Percentiles rank a stretch among this genome's conserved stretches.
phyloP scores from a whole-genome alignment of 495 filamentous ascomycete species.

The Massariosphaeria phaeospora region DNA sequence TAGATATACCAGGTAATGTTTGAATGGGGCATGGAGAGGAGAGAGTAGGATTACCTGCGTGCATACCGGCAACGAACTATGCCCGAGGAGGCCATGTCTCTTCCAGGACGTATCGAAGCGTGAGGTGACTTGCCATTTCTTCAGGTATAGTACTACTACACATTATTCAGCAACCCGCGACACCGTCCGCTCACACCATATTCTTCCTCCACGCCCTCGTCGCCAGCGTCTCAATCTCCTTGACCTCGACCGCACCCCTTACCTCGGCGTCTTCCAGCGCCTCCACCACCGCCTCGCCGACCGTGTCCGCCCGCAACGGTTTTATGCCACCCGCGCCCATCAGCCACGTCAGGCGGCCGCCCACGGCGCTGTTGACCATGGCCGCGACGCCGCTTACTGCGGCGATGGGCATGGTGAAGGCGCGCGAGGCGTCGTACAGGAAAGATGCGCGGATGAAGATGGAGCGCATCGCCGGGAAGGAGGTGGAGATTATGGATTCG shows the following conservation, averaged over 20 bases:
- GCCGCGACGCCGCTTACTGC: conserved; percentile 62
- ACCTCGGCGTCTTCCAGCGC: conserved; percentile 39
- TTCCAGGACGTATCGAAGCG: too few species aligned
- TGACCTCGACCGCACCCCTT: conserved; percentile 39
- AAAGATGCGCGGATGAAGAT: conserved; percentile 84
- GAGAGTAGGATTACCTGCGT: too few species aligned
- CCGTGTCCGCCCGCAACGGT: conserved; percentile 77
- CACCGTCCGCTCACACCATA: conserved; percentile 35
- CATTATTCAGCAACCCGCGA: not conserved
- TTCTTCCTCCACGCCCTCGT: conserved; percentile 41
- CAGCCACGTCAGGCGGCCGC: conserved; percentile 65
- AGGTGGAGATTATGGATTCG: conserved; percentile 67
- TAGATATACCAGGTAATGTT: too few species aligned
- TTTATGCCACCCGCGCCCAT: conserved; percentile 78
- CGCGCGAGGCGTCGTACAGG: conserved; percentile 77
- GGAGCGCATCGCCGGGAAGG: conserved; percentile 67
- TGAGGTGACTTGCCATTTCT: too few species aligned
- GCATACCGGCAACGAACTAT: too few species aligned
- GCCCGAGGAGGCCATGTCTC: too few species aligned
- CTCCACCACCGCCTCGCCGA: conserved; percentile 58
- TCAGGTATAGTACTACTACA: too few species aligned
- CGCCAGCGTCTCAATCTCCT: conserved; percentile 40
- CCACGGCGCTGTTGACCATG: conserved; percentile 65
- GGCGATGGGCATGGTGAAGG: conserved; percentile 80
- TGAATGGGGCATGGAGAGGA: too few species aligned